Evolutionary conservation across 495 filamentous ascomycete species (phyloP), one percentile per base, ranked within the genome.

Genomic region (Polyplosphaeria fusca): DNA sequence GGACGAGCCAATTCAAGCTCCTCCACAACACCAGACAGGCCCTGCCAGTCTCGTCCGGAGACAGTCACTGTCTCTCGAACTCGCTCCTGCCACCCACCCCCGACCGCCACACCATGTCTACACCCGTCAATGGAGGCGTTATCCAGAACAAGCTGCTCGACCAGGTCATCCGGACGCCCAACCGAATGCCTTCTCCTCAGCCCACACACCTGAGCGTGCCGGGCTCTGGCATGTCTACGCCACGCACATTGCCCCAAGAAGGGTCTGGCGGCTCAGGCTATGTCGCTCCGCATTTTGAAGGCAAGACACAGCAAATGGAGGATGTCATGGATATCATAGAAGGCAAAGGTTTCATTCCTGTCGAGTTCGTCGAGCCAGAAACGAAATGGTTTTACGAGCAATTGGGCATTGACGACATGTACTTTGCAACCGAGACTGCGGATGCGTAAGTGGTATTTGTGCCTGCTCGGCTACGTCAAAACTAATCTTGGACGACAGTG

Each of bases 341-440:
- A 63, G 82, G 83, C 58, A 87, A 86, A 68, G 85, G 81, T 35
- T 96, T 95, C 82, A 88, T 98, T 49, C 93, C 93, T 2, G 75
- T 78, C 48, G 81, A 87, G 38, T 86, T 96, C 60, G 79, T 96
- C 32, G 83, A 91, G 52, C 79, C 83, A 2, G 90, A 98, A 73
- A 88, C 89, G 26, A 79, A 80, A 16, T 97, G 93, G 94, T 98
- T 98, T 78, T 98, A 98, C 75, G 87, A 93, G 63, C 86, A 91
- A 69, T 80, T 98, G 13, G 94, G 93, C 47, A 98, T 98, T 66
- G 93, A 98, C 71, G 93, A 98, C 73, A 91, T 95, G 76, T 98
- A 98, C 74, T 98, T 98, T 77, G 87, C 95, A 69, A 88, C 89
- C 30, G 93, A 98, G 74, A 80, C 81, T 2, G 86, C 84, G 22